Base-by-base conservation (phyloP, 805 yeast species). In the Hanseniaspora singularis region DNA sequence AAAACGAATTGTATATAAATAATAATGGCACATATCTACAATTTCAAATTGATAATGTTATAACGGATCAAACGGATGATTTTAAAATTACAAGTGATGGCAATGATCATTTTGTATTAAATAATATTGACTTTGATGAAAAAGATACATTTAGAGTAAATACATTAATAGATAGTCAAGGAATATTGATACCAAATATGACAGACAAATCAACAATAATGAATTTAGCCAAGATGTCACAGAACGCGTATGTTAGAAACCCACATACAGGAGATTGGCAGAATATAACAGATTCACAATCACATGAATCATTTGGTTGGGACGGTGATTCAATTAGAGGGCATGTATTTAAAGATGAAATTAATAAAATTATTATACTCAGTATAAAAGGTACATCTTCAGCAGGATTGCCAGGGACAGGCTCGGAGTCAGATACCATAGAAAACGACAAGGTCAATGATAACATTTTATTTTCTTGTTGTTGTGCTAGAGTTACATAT, bases 331-430 rank as follows among this genome's bases (percentile, higher is more conserved):
- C 96, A 0, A 63, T 92, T 2, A 69, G 98, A 37, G 98, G 98
- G 2, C 96, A 92, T 59, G 76, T 92, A 0, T 92, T 92, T 63
- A 78, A 76, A 8, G 71, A 74, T 41, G 76, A 74, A 50, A 71
- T 70, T 40, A 71, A 77, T 2, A 59, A 71, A 9, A 64, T 72
- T 0, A 84, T 85, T 14, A 81, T 92, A 1, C 73, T 92, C 26
- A 76, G 94, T 0, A 69, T 86, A 49, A 92, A 92, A 61, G 98
- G 98, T 1, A 89, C 98, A 1, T 76, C 88, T 41, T 95, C 96
- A 0, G 83, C 87, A 0, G 77, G 79, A 3, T 57, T 80, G 11
- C 73, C 74, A 1, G 94, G 85, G 18, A 81, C 96, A 0, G 81
- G 84, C 0, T 75, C 73, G 2, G 78, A 76, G 50, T 95, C 85